Evolutionary conservation across 768 basidiomycete genomes (phyloP).

Genomic region (Lactarius trivialis): DNA sequence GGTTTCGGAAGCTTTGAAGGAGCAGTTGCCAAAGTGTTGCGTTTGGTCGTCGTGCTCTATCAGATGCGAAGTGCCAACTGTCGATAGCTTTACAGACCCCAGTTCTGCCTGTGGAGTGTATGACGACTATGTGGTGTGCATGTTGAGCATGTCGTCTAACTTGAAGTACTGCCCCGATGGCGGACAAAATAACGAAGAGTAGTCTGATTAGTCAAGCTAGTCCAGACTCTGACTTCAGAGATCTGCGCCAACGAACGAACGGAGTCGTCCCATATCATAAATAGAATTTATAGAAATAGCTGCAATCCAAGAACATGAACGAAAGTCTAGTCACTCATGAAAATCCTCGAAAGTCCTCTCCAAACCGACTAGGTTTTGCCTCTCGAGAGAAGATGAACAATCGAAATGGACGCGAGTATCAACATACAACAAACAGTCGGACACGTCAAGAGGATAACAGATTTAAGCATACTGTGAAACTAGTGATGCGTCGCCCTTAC

Average conservation of each 20-base stretch:
- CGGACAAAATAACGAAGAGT: slow-evolving; percentile 14
- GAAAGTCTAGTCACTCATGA: slow-evolving; percentile 5
- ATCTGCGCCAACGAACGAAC: not conserved
- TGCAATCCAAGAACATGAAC: not conserved
- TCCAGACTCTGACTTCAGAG: slow-evolving; percentile 26
- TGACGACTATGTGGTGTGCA: not conserved
- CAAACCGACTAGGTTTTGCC: not conserved
- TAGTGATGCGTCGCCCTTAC: slow-evolving; percentile 71
- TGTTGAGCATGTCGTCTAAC: not conserved
- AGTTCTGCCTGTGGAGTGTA: no score
- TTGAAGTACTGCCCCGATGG: no score
- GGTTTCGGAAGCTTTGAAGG: not conserved
- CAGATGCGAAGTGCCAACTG: not conserved
- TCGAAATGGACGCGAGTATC: slow-evolving; percentile 6
- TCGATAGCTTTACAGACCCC: no score
- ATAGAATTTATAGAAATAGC: slow-evolving; percentile 8
- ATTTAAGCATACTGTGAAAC: slow-evolving; percentile 12
- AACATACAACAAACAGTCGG: slow-evolving; percentile 20
- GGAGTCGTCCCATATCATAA: slow-evolving; percentile 3
- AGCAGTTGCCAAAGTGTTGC: not conserved
- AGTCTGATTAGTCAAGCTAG: slow-evolving; percentile 4
- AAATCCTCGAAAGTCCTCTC: slow-evolving; percentile 3
- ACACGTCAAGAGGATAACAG: slow-evolving; percentile 17
- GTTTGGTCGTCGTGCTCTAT: not conserved
- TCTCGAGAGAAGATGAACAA: slow-evolving; percentile 8